Conservation (phyloP, 768 basidiomycete genomes). For the Rhodotorula taiwanensis region DNA sequence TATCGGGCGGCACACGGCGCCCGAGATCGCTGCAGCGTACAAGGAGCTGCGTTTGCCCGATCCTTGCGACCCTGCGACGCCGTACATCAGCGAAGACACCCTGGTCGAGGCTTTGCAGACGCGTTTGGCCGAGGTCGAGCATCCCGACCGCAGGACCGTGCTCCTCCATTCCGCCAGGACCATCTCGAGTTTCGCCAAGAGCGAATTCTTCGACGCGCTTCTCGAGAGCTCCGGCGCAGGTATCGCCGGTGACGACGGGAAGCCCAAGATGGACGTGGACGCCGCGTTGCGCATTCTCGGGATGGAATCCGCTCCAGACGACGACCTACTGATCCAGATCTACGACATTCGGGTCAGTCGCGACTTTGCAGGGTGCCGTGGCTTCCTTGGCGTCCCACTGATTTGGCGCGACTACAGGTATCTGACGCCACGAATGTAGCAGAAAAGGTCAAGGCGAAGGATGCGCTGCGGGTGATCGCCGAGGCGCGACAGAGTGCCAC, state of each 20-base stretch:
- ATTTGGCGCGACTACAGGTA: not conserved
- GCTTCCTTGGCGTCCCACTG: not conserved
- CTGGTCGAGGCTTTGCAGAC: constrained; percentile 3
- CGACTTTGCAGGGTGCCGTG: no score
- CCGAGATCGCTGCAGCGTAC: constrained; percentile 26
- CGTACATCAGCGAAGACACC: not conserved
- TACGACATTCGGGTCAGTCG: constrained; percentile 61
- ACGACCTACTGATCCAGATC: constrained; percentile 62
- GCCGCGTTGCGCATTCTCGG: constrained; percentile 67
- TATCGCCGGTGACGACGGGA: not conserved
- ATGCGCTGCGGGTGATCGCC: constrained; percentile 56
- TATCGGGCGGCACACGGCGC: not conserved
- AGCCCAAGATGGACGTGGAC: constrained; percentile 54
- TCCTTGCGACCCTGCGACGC: not conserved
- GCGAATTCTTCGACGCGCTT: constrained; percentile 10
- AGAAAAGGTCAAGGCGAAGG: constrained; percentile 49
- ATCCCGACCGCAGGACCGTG: constrained; percentile 11
- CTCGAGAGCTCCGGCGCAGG: constrained; percentile 3
- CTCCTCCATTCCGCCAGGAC: constrained; percentile 3
- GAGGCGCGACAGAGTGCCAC: constrained; percentile 67
- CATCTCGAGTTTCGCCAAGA: constrained; percentile 3
- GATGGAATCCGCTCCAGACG: constrained; percentile 65
- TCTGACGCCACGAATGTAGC: constrained; percentile 16
- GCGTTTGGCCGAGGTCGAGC: constrained; percentile 11
- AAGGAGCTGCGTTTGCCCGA: constrained; percentile 14